Conservation (phyloP, 805 yeast genomes). For the Isabelozyma heimii region DNA sequence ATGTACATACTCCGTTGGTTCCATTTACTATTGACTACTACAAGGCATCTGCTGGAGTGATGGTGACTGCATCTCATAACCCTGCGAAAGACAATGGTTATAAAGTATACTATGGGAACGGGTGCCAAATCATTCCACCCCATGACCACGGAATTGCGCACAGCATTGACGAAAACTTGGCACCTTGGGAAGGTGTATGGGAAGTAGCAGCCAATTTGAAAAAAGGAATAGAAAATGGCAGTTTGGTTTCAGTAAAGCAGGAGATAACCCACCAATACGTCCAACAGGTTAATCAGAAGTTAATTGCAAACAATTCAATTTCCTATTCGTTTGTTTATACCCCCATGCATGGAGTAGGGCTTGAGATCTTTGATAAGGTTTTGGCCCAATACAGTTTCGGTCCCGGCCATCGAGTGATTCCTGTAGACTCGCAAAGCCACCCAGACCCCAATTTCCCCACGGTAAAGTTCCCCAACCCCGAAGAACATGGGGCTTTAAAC, state of each 20-base stretch:
- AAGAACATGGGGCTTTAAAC: constrained; percentile 87
- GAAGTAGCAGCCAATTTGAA: constrained; percentile 38
- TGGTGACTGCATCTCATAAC: constrained; percentile 90
- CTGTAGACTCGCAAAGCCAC: constrained; percentile 60
- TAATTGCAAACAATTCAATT: constrained; percentile 24
- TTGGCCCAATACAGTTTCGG: constrained; percentile 34
- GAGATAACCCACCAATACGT: constrained; percentile 45
- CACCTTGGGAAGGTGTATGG: constrained; percentile 58
- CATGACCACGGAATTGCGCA: constrained; percentile 73
- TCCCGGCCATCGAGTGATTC: constrained; percentile 16
- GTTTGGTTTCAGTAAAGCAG: constrained; percentile 40
- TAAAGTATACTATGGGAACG: constrained; percentile 90
- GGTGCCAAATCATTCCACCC: constrained; percentile 95
- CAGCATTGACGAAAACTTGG: constrained; percentile 56
- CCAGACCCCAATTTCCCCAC: constrained; percentile 90
- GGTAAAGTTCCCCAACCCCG: constrained; percentile 91
- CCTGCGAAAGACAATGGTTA: constrained; percentile 89
- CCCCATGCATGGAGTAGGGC: constrained; percentile 95
- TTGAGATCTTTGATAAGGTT: constrained; percentile 50
- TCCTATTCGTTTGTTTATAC: constrained; percentile 70
- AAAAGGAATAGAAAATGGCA: constrained; percentile 15
- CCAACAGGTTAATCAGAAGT: constrained; percentile 14
- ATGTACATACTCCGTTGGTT: constrained; percentile 84
- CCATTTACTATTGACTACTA: constrained; percentile 76
- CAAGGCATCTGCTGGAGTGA: constrained; percentile 75